Evolutionary conservation across 805 yeast genomes (phyloP), one percentile per base, ranked within the genome.

Genomic region (Candida coquimbonensis): DNA sequence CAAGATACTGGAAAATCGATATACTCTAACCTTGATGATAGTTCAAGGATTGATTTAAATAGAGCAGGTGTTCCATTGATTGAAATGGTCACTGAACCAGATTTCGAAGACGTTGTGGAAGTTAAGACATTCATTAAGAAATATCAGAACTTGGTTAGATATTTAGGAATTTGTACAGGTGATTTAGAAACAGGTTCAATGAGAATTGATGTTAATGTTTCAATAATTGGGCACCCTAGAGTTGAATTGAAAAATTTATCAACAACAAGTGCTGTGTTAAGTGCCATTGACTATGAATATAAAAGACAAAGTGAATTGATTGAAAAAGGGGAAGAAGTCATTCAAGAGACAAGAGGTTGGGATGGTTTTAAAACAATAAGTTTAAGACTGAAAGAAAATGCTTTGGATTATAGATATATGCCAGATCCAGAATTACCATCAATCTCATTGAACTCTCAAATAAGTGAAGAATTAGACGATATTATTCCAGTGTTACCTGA

Each of bases 131-230:
- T 91, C 63, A 77, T 93, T 39, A 83, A 81, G 54, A 89, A 89
- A 57, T 84, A 83, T 51, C 95, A 87, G 57, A 71, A 78, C 19
- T 64, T 88, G 34, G 77, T 91, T 35, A 71, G 83, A 41, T 80
- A 78, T 51, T 61, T 88, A 42, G 78, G 76, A 5, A 77, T 93
- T 1, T 88, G 96, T 52, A 73, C 91, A 0, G 98, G 96, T 14
- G 96, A 90, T 53, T 70, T 93, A 59, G 98, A 93, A 59, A 80
- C 89, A 1, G 99, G 99, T 7, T 93, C 97, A 0, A 83, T 93
- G 75, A 73, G 99, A 56, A 93, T 91, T 5, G 99, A 93, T 59
- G 98, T 88, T 9, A 93, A 93, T 53, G 75, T 93, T n/a, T 85
- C 95, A 24, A 80, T 91, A 7, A 77, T 78, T 50, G 76, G 74